Conservation (phyloP, 148 eudicot genomes). For the Spergularia marina region DNA sequence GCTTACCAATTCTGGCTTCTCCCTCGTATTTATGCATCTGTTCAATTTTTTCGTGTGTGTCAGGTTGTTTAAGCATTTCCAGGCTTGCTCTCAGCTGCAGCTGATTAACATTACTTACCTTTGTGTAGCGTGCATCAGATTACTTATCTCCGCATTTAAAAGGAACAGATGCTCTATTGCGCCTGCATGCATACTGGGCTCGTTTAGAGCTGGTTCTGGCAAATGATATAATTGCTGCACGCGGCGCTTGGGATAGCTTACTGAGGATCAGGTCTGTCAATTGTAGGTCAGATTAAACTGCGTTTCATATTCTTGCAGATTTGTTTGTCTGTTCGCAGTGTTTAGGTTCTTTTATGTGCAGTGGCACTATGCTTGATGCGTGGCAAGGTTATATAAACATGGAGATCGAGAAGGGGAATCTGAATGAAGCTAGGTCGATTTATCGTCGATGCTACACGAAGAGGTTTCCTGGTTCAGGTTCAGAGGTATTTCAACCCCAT, state of each 20-base stretch:
- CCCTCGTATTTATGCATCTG: neutral
- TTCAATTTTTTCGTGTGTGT: neutral
- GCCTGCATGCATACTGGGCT: constrained; percentile 80
- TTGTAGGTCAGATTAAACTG: neutral
- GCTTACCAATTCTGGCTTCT: neutral
- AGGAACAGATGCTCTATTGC: constrained; percentile 64
- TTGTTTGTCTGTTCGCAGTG: neutral
- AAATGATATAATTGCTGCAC: constrained; percentile 77
- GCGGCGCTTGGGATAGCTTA: constrained; percentile 95
- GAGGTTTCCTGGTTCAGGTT: constrained; percentile 79
- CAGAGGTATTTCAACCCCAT: constrained; percentile 51
- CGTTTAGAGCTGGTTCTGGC: constrained; percentile 62
- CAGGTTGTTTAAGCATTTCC: neutral
- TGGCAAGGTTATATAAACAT: constrained; percentile 82
- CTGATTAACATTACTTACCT: constrained; percentile 20
- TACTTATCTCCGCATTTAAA: constrained; percentile 64
- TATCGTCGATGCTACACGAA: constrained; percentile 83
- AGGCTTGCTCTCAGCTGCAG: neutral
- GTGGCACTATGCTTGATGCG: constrained; percentile 75
- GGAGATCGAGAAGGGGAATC: constrained; percentile 71
- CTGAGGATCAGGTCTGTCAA: constrained; percentile 63
- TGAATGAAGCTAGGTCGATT: constrained; percentile 81
- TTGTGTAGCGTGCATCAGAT: constrained; percentile 78
- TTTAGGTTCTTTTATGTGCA: constrained; percentile 22
- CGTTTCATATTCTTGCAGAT: neutral